Conservation (phyloP, 2,329 filamentous ascomycete genomes). For the Tricladium varicosporioides region DNA sequence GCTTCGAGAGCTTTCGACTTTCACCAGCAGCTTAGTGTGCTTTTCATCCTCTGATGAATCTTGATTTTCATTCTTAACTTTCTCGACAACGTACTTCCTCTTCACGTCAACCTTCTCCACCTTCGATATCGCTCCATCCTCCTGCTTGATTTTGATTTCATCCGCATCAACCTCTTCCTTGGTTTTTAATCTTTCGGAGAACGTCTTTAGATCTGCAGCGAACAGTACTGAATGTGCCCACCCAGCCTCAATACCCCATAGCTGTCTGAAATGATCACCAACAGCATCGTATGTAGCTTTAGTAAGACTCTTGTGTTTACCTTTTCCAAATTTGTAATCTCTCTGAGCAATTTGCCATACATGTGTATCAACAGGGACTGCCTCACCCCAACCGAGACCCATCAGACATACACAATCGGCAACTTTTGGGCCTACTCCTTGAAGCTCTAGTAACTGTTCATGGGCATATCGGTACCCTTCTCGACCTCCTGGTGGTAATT, state of each 20-base stretch:
- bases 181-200: constrained; percentile 59
- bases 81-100: constrained; percentile 21
- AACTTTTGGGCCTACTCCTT: constrained; percentile 94
- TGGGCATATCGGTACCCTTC: constrained; percentile 74
- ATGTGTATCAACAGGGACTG: constrained; percentile 95
- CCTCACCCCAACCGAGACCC: constrained; percentile 93
- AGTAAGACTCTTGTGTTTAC: constrained; percentile 80
- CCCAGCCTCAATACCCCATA: constrained; percentile 92
- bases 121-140: constrained; percentile 18
- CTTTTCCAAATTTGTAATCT: constrained; percentile 88
- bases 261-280: constrained; percentile 79
- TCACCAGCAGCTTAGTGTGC: constrained; percentile 8
- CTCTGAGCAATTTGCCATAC: constrained; percentile 98
- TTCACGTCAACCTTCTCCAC: constrained; percentile 25
- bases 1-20: constrained; percentile 22
- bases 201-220: constrained; percentile 84
- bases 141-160: constrained; percentile 35
- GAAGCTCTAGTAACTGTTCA: constrained; percentile 71
- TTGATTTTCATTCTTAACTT: constrained; percentile 19
- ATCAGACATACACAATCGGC: constrained; percentile 96
- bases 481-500: constrained; percentile 47
- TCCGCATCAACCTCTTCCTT: constrained; percentile 49
- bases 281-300: constrained; percentile 88
- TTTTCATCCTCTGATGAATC: constrained; percentile 23
- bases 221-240: constrained; percentile 98